A percentile compares a stretch with the other conserved stretches of the same genome.
These are phyloP conservation scores for Pythium dissotocum DNA, from an alignment of 352 stramenopile species.

Conservation along the genomic window DNA sequence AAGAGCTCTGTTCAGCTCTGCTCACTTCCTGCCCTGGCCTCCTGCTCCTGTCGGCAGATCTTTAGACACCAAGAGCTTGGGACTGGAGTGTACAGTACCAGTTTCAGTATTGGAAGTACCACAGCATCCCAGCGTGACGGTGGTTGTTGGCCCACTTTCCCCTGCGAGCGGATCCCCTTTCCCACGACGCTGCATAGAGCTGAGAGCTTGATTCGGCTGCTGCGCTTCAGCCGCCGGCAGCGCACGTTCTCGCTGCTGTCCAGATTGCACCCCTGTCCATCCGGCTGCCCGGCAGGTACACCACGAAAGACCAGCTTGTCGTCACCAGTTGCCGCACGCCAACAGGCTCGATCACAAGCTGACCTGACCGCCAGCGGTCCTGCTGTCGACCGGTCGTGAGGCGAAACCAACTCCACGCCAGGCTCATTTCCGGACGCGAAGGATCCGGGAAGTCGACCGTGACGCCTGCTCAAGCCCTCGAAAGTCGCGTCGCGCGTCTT, in stretches of 20 bases:
- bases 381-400: slow-evolving; percentile 11
- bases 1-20: neutral
- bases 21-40: neutral
- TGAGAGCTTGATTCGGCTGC: neutral
- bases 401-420: slow-evolving; percentile 2
- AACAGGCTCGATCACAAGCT: neutral
- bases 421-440: slow-evolving; percentile 10
- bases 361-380: neutral
- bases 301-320: neutral
- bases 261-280: slow-evolving; percentile 1
- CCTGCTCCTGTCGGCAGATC: neutral
- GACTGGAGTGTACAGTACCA: neutral
- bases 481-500: slow-evolving; percentile 5
- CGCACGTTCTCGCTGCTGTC: slow-evolving; percentile 3
- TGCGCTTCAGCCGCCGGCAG: neutral
- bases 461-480: slow-evolving; percentile 17
- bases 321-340: slow-evolving; percentile 6
- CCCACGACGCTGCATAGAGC: no score
- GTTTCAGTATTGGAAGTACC: neutral
- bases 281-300: neutral
- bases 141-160: neutral
- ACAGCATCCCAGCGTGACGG: neutral
- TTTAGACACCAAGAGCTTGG: neutral
- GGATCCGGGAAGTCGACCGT: slow-evolving; percentile 18
- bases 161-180: neutral